Base-by-base conservation (phyloP, 2,329 filamentous ascomycete genomes). In the Kalmusia sp. region DNA sequence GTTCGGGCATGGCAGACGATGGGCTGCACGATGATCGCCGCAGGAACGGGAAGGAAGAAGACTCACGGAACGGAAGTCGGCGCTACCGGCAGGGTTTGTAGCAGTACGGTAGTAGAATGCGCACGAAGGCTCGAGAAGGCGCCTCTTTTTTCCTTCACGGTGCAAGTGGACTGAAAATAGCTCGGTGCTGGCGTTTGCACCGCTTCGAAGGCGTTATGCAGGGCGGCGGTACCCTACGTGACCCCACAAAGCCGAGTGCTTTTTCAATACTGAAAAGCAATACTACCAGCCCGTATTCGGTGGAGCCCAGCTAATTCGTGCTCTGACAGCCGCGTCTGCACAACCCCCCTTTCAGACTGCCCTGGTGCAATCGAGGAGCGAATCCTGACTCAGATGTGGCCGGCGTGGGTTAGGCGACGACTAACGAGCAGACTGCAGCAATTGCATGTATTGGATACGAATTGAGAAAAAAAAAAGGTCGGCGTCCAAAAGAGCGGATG, bases 211-310 rank as follows among this genome's bases (percentile, higher is more conserved):
- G 28, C 14, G 14, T 30, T 9, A 37, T 28, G 45, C 33, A 48
- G 45, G 35, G 33, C 27, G 9, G 17, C 30, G 30, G 43, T 17
- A 19, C 43, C 17, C 30, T 46, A 35, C 28, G 21, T 30, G 30
- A 46, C 43, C 43, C 43, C 43, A 46, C 44, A 47, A 37, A 37
- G 44, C 24, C 37, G 31, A 31, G 22, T 37, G 33, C 22, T 31
- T 19, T n/a, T 27, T 33, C 31, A 38, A 47, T 47, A 28, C 33
- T 28, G 11, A 11, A 28, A 17, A n/a, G 21, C 31, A 47, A 47
- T 28, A 37, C 22, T n/a, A 33, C 17, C 33, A 25, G 31, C 44
- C 31, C 44, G 44, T 37, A 28, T 35, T 21, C 44, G 24, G 44
- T 6, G 19, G 9, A 46, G 43, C 25, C 43, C 12, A 47, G 22